Percentiles rank a stretch among this genome's conserved stretches.
These are phyloP conservation scores for Smallanthus sonchifolius DNA, from an alignment of 129 eudicot genomes.

Conservation along the genomic window DNA sequence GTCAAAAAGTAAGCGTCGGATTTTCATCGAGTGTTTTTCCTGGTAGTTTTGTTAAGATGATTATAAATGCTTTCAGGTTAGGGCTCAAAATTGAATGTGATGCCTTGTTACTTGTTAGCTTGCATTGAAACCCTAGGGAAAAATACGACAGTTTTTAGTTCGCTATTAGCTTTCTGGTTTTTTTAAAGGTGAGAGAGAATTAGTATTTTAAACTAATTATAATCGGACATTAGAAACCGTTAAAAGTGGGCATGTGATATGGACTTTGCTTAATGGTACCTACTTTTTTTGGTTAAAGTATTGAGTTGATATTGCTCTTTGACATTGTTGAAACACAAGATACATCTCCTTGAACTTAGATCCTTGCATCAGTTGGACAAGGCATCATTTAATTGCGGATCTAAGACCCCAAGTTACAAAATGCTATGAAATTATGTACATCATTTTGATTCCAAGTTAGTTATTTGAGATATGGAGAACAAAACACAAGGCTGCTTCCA, in stretches of 20 bases:
- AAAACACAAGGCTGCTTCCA: not conserved
- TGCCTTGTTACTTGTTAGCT: not conserved
- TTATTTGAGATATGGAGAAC: not conserved
- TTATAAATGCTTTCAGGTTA: not conserved
- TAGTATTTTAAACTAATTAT: no score
- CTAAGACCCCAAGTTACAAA: not conserved
- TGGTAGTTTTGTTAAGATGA: not conserved
- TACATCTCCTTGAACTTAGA: not conserved
- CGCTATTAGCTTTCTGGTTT: not conserved
- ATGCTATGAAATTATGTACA: no score
- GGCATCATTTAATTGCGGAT: not conserved
- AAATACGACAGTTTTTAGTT: not conserved
- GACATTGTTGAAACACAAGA: not conserved
- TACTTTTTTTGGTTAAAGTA: not conserved
- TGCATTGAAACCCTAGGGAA: not conserved
- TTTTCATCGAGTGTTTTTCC: not conserved
- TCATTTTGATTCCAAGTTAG: no score
- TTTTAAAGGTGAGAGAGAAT: no score
- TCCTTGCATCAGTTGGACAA: not conserved
- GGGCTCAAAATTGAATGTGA: not conserved
- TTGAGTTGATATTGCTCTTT: not conserved
- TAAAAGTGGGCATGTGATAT: not conserved
- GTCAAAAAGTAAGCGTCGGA: conserved; percentile 47
- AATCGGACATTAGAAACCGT: no score
- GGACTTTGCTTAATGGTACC: not conserved